These are phyloP conservation scores for Botrytis byssoidea DNA, from an alignment of 2,329 filamentous ascomycete genomes.

Conservation along the genomic window DNA sequence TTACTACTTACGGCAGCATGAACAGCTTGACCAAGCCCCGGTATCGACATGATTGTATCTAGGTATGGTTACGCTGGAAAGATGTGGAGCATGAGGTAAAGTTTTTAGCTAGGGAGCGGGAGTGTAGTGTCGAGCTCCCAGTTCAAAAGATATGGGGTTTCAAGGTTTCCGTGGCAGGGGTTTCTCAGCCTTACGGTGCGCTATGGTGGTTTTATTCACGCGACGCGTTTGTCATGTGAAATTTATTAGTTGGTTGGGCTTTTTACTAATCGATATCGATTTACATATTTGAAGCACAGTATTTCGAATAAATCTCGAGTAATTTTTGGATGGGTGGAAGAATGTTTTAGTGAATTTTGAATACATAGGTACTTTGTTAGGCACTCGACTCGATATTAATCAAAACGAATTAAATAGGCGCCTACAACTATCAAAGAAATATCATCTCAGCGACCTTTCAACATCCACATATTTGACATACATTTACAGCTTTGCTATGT, in stretches of 20 bases:
- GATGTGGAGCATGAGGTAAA: constrained; percentile 19
- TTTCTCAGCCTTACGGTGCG: constrained; percentile 13
- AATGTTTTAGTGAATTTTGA: too few relatives aligned
- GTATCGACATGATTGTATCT: constrained; percentile 62
- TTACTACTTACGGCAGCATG: constrained; percentile 49
- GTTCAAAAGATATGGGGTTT: constrained; percentile 19
- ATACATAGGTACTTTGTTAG: background rate
- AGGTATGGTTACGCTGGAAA: background rate
- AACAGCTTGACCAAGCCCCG: constrained; percentile 68
- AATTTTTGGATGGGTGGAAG: too few relatives aligned
- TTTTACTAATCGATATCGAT: background rate
- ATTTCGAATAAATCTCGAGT: background rate
- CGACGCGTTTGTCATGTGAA: background rate
- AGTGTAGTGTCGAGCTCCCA: constrained; percentile 3
- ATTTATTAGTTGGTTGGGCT: background rate
- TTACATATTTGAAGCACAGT: background rate
- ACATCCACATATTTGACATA: background rate
- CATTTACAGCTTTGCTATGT: background rate
- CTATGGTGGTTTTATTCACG: background rate
- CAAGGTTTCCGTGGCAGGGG: constrained; percentile 7
- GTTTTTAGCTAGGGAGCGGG: constrained; percentile 17
- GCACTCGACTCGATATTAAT: background rate
- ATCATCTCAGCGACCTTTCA: background rate
- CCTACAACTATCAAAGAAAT: background rate
- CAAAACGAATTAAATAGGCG: background rate